phyloP scores from a whole-genome alignment of 129 eudicot species.

The Heracleum sosnowskyi region DNA sequence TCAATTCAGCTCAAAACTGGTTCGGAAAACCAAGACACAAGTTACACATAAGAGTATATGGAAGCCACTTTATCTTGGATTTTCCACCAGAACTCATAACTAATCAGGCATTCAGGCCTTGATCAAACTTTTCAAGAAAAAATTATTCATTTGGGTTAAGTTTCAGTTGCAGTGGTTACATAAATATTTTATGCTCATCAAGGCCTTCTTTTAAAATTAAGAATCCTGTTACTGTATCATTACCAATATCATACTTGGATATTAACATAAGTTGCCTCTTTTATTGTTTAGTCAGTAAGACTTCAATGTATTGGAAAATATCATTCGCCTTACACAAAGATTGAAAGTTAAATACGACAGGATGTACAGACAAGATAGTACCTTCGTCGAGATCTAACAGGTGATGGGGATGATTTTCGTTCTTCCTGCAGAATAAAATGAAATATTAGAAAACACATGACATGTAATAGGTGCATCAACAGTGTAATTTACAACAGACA shows the following conservation, averaged over 20 bases:
- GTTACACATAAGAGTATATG: not conserved
- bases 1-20: not conserved
- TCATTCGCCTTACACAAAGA: not conserved
- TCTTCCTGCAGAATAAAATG: slow-evolving; percentile 46
- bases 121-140: not conserved
- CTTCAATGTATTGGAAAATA: not conserved
- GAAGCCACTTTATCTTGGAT: not conserved
- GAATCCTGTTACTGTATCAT: not conserved
- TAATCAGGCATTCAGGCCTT: not conserved
- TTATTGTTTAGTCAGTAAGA: too few species aligned
- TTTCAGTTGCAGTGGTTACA: not conserved
- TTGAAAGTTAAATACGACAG: not conserved
- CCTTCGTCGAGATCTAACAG: slow-evolving; percentile 82
- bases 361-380: slow-evolving; percentile 23
- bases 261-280: not conserved
- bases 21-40: not conserved
- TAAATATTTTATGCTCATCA: not conserved
- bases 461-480: not conserved
- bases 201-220: too few species aligned
- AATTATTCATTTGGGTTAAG: not conserved
- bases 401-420: slow-evolving; percentile 65
- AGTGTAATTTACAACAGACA: not conserved
- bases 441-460: not conserved
- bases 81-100: not conserved
- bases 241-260: not conserved